Evolutionary conservation across 2,329 filamentous ascomycete genomes (phyloP), one percentile per base, ranked within the genome.

Genomic region (Neofusicoccum parvum): DNA sequence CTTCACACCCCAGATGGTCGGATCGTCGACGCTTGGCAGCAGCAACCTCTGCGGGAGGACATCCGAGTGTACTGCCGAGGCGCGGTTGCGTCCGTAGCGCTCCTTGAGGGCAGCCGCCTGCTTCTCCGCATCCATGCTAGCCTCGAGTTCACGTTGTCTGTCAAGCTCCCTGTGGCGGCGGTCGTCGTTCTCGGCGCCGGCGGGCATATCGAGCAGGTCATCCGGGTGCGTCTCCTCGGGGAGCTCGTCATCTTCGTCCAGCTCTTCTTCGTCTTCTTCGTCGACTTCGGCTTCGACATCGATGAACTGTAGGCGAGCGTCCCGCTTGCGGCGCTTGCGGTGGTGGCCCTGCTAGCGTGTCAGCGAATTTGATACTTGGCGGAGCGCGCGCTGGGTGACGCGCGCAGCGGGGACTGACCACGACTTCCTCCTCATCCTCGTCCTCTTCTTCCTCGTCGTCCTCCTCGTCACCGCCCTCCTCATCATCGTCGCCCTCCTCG

Each of bases 241-340:
- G 75, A 95, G 92, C 70, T 92, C 90, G 64, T 93, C 93, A 65
- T 85, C 92, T 65, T 92, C 92, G 65, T 85, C 89, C 66, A 92
- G 88, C 64, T 96, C 93, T 71, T 96, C 92, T 71, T 97, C 94
- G 60, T 96, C 92, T 69, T 96, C 89, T 66, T 91, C 95, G 74
- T 98, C 95, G 71, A 99, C 95, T 80, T 97, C 95, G 77, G 95
- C 95, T 84, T 99, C 95, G 74, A 94, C 92, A 88, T 99, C 95
- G 80, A 99, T 89, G 87, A 97, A 97, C 73, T 90, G 89, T 72
- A 92, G 92, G 69, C 92, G 88, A 69, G 86, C 86, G 69, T 91
- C 88, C 76, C 87, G 88, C 77, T 89, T 90, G 74, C 85, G 80
- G 66, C 94, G 91, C 79, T 98, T 98, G 72, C 90, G 87, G 65